Percentiles rank a stretch among this genome's conserved stretches.
Conservation (phyloP, 345 rosid species). For the Punica granatum region DNA sequence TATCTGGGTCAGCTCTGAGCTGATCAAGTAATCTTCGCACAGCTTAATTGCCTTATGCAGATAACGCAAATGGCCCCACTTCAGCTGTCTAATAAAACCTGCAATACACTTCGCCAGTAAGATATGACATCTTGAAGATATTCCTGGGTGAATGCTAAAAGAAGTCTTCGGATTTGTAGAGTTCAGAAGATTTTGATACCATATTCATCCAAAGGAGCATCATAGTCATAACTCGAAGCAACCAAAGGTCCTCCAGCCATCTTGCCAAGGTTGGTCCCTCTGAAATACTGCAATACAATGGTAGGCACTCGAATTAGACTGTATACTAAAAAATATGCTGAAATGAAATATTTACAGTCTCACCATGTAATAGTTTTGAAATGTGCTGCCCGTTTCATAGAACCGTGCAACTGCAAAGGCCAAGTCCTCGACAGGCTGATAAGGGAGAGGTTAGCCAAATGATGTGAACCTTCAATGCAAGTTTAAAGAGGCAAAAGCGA, state of each 20-base stretch:
- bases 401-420: conserved; percentile 64
- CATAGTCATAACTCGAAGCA: conserved; percentile 66
- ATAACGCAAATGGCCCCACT: conserved; percentile 58
- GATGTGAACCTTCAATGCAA: conserved; percentile 37
- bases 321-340: background rate
- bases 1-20: conserved; percentile 34
- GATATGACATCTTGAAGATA: background rate
- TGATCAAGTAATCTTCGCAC: conserved; percentile 46
- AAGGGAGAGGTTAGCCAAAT: conserved; percentile 57
- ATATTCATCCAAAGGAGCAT: conserved; percentile 67
- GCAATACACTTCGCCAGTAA: conserved; percentile 8
- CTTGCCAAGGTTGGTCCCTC: conserved; percentile 65
- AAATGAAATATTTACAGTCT: conserved; percentile 9
- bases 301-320: background rate
- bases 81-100: conserved; percentile 62
- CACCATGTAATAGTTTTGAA: conserved; percentile 68
- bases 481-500: background rate
- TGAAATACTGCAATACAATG: conserved; percentile 43
- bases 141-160: background rate
- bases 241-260: conserved; percentile 59
- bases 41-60: conserved; percentile 49
- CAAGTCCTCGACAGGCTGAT: conserved; percentile 62
- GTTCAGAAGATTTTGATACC: conserved; percentile 21
- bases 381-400: conserved; percentile 51
- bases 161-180: background rate